Percentiles rank a stretch among this genome's conserved stretches.
Conservation (phyloP, 139 green algal species). For the Medakamo hakoo region DNA sequence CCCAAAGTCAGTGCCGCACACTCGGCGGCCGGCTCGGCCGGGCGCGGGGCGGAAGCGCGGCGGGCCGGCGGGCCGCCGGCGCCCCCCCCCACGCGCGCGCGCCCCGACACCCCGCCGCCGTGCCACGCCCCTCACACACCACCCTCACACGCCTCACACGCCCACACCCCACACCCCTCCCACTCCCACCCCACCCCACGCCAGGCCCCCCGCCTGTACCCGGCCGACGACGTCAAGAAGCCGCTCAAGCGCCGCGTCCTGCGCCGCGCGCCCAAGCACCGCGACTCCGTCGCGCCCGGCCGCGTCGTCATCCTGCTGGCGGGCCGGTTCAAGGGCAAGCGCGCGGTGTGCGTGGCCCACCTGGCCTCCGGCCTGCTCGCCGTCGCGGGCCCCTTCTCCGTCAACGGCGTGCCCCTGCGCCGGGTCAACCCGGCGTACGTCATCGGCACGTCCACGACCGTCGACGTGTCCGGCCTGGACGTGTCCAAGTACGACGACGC, state of each 20-base stretch:
- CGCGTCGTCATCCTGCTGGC: conserved; percentile 94
- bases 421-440: conserved; percentile 95
- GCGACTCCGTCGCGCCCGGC: conserved; percentile 82
- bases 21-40: no score
- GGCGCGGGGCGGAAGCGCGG: no score
- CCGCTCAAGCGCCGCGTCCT: conserved; percentile 42
- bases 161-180: no score
- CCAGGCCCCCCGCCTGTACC: conserved; percentile 77
- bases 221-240: conserved; percentile 77
- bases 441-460: conserved; percentile 92
- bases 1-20: no score
- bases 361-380: conserved; percentile 84
- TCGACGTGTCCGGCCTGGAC: conserved; percentile 59
- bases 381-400: conserved; percentile 86
- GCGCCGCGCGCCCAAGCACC: conserved; percentile 71
- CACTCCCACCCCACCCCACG: no score
- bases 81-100: no score
- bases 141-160: no score
- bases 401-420: conserved; percentile 92
- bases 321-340: conserved; percentile 96
- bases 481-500: conserved; percentile 68
- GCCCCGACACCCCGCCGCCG: no score
- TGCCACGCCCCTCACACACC: no score
- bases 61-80: no score
- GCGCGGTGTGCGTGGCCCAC: conserved; percentile 92